Conservation (phyloP, 441 rosid species). For the Francoa sonchifolia region DNA sequence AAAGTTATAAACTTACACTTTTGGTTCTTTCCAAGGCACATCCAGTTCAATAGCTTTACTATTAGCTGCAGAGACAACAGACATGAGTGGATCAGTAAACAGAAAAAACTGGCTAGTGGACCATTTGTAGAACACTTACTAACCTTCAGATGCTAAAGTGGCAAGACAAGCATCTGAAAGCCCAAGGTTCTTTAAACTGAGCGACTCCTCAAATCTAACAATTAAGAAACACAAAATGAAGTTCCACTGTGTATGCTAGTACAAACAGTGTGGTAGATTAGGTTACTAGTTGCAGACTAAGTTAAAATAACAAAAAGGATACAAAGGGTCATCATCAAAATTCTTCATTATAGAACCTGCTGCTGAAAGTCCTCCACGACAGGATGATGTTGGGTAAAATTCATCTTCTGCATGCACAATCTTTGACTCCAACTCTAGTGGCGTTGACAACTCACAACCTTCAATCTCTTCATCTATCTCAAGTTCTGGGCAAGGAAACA, state of each 20-base stretch:
- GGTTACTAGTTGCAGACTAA: too few species aligned
- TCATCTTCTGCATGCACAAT: constrained; percentile 16
- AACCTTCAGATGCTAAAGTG: constrained; percentile 58
- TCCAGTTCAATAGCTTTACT: constrained; percentile 17
- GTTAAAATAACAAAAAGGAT: constrained; percentile 28
- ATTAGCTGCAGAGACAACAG: constrained; percentile 27
- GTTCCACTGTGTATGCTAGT: too few species aligned
- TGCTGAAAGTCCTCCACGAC: constrained; percentile 1
- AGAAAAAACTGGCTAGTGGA: constrained; percentile 1
- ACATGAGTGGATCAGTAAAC: constrained; percentile 1
- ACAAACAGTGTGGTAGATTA: too few species aligned
- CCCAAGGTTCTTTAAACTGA: constrained; percentile 61
- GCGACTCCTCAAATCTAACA: constrained; percentile 48
- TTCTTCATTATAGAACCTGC: constrained; percentile 22
- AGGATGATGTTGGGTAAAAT: constrained; percentile 15
- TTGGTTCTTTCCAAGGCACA: constrained; percentile 16
- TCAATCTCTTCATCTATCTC: constrained; percentile 28
- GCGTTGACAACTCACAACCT: constrained; percentile 10
- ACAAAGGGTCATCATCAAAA: constrained; percentile 57
- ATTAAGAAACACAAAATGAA: constrained; percentile 21
- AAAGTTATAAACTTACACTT: constrained; percentile 27
- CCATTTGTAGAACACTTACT: constrained; percentile 5
- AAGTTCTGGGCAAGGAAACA: constrained; percentile 11
- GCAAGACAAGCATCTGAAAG: constrained; percentile 78
- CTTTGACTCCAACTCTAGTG: constrained; percentile 3